A percentile compares a stretch with the other conserved stretches of the same genome.
phyloP scores from a whole-genome alignment of 169 alveolate species.

The Plasmodium reichenowi region DNA sequence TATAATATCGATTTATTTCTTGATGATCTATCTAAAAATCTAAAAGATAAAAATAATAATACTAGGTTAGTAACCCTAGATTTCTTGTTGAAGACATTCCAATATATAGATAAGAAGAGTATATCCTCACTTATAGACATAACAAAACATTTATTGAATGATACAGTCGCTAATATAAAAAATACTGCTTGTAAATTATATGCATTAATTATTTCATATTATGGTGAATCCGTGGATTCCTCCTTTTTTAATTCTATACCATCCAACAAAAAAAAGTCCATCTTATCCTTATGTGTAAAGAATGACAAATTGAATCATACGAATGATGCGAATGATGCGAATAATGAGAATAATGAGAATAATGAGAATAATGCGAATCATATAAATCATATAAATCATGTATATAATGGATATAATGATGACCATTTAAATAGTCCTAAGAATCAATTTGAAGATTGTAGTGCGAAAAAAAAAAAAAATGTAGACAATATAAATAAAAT shows the following conservation, averaged over 20 bases:
- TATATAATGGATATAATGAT: too few species aligned
- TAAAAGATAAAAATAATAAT: constrained; percentile 74
- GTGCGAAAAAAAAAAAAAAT: too few species aligned
- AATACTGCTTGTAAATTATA: constrained; percentile 40
- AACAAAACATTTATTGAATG: constrained; percentile 68
- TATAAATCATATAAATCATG: too few species aligned
- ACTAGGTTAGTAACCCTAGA: constrained; percentile 59
- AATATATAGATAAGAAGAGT: constrained; percentile 38
- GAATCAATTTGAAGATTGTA: too few species aligned
- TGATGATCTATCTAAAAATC: constrained; percentile 64
- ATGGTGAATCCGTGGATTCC: constrained; percentile 34
- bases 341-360: too few species aligned
- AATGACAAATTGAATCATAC: neutral
- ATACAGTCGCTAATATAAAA: constrained; percentile 66
- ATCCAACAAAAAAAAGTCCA: constrained; percentile 45
- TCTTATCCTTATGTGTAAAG: constrained; percentile 29
- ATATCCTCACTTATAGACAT: constrained; percentile 23
- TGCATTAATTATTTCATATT: constrained; percentile 27
- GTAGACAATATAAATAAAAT: too few species aligned
- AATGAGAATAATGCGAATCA: too few species aligned
- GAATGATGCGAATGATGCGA: too few species aligned
- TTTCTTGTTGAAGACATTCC: constrained; percentile 40
- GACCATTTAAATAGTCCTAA: too few species aligned
- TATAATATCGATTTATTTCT: constrained; percentile 48
- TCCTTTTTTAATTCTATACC: constrained; percentile 64